A percentile compares a stretch with the other conserved stretches of the same genome.
These are phyloP conservation scores for Trichoderma aggressivum DNA, from an alignment of 2,329 filamentous ascomycete genomes.

Conservation along the genomic window DNA sequence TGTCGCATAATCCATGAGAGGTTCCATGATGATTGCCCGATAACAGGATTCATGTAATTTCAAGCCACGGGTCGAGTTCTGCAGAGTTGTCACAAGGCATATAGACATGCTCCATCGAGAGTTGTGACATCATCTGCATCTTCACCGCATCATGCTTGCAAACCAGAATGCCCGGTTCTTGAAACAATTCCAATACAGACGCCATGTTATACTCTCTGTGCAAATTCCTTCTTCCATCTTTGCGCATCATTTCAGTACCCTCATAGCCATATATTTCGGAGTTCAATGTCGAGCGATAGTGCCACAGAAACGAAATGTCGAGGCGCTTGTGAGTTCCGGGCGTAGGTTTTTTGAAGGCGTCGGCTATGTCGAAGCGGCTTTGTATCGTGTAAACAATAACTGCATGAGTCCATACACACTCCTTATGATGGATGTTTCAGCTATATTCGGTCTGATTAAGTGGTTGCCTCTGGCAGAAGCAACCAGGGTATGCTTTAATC, in stretches of 20 bases:
- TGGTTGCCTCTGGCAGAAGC: not conserved
- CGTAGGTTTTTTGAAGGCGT: not conserved
- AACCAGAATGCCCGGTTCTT: too few relatives aligned
- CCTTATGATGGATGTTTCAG: not conserved
- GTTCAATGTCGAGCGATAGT: not conserved
- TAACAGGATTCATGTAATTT: not conserved
- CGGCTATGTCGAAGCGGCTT: not conserved
- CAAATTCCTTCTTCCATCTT: too few relatives aligned
- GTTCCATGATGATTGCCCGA: not conserved
- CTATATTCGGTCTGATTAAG: not conserved
- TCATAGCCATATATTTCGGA: not conserved
- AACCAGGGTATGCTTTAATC: not conserved
- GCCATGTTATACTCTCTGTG: not conserved
- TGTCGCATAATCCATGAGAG: not conserved
- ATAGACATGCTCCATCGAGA: too few relatives aligned
- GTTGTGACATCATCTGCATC: too few relatives aligned
- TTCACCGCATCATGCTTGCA: too few relatives aligned
- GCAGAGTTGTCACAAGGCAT: not conserved
- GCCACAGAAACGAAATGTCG: not conserved
- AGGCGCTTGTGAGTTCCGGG: not conserved
- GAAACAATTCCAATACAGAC: too few relatives aligned
- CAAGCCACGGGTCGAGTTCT: not conserved
- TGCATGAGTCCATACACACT: not conserved
- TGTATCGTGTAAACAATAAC: not conserved
- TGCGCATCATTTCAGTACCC: not conserved